These are phyloP conservation scores for Erysimum cheiranthoides DNA, from an alignment of 345 rosid species.

Conservation along the genomic window DNA sequence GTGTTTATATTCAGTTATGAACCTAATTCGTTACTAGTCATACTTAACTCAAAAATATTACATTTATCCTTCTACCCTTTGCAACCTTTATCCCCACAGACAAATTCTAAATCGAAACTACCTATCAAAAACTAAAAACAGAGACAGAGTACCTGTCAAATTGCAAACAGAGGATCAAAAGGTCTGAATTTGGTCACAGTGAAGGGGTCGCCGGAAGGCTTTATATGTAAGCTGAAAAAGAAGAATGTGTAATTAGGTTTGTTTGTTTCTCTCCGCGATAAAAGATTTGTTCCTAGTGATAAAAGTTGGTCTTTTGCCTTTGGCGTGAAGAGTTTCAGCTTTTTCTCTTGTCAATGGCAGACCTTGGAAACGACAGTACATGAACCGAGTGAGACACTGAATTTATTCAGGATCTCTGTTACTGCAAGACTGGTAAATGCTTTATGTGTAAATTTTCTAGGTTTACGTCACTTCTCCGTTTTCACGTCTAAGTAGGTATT, in stretches of 20 bases:
- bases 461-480: constrained; percentile 30
- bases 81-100: constrained; percentile 2
- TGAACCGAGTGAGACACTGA: constrained; percentile 33
- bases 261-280: background rate
- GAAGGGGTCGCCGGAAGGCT: constrained; percentile 4
- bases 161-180: constrained; percentile 4
- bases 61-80: background rate
- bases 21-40: background rate
- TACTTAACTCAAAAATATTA: too few relatives aligned
- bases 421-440: constrained; percentile 24
- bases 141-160: constrained; percentile 15
- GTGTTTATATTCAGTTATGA: constrained; percentile 2
- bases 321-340: constrained; percentile 18
- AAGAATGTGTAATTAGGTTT: constrained; percentile 10
- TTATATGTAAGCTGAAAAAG: constrained; percentile 17
- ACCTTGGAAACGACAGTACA: constrained; percentile 34
- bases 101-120: constrained; percentile 15
- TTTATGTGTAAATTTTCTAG: constrained; percentile 15
- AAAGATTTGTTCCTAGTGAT: background rate
- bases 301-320: constrained; percentile 1
- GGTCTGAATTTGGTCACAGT: too few relatives aligned
- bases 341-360: constrained; percentile 1
- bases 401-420: constrained; percentile 18
- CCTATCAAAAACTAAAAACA: constrained; percentile 5
- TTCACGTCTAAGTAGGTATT: background rate